phyloP scores from a whole-genome alignment of 208 protist species.

The Trypanosoma theileri region DNA sequence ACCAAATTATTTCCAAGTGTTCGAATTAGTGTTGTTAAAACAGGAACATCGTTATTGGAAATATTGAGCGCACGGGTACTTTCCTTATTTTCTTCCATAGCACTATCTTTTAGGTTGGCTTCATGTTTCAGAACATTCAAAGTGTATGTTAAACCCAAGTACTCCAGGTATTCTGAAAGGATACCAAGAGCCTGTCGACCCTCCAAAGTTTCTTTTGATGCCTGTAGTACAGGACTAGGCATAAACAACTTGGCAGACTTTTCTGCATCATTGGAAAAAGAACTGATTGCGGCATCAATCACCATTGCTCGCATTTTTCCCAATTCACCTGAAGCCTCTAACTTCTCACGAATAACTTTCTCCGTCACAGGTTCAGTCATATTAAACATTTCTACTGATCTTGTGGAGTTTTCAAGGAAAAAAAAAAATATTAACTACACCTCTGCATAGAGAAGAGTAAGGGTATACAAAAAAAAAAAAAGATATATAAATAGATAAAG shows the following conservation, averaged over 20 bases:
- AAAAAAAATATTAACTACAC: no score
- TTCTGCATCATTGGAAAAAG: conserved; percentile 22
- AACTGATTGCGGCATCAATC: conserved; percentile 66
- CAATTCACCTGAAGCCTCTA: conserved; percentile 75
- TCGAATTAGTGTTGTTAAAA: conserved; percentile 20
- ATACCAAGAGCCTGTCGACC: conserved; percentile 52
- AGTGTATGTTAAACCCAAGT: conserved; percentile 81
- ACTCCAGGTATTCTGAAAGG: conserved; percentile 65
- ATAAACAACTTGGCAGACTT: conserved; percentile 38
- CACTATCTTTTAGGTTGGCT: conserved; percentile 38
- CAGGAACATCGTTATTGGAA: conserved; percentile 8
- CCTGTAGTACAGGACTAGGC: conserved; percentile 37
- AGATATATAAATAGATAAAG: no score
- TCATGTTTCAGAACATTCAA: conserved; percentile 75
- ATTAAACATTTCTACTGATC: neutral
- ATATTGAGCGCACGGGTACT: conserved; percentile 13
- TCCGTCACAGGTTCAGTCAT: conserved; percentile 35
- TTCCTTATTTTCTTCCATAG: conserved; percentile 15
- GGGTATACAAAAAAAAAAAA: no score
- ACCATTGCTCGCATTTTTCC: conserved; percentile 90
- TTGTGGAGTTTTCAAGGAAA: no score
- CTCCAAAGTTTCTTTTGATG: conserved; percentile 36
- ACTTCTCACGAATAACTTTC: conserved; percentile 63
- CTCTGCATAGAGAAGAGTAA: no score
- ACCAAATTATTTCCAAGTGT: neutral